phyloP scores from a whole-genome alignment of 768 basidiomycete genomes.

The Tulasnella sp. region DNA sequence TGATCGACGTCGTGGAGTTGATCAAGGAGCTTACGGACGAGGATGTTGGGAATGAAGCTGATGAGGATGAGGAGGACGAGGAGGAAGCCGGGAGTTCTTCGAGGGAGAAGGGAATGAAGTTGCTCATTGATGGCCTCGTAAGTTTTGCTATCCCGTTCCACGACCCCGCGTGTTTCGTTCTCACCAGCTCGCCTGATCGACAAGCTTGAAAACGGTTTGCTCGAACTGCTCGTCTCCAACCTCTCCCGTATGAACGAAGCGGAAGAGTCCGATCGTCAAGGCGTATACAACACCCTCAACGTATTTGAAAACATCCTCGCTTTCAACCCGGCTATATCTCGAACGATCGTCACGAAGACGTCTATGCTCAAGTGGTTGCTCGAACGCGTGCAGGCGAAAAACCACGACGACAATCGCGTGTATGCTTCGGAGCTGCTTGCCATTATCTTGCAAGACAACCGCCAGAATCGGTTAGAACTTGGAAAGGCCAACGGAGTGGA shows the following conservation, averaged over 20 bases:
- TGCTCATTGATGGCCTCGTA: slow-evolving; percentile 69
- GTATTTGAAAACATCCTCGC: slow-evolving; percentile 90
- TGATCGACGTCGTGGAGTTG: slow-evolving; percentile 89
- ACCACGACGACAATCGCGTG: slow-evolving; percentile 81
- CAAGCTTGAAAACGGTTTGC: slow-evolving; percentile 75
- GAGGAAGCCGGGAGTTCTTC: slow-evolving; percentile 42
- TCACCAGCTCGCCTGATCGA: slow-evolving; percentile 13
- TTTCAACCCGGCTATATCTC: slow-evolving; percentile 69
- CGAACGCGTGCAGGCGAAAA: slow-evolving; percentile 59
- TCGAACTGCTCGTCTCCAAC: slow-evolving; percentile 88
- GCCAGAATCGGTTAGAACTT: slow-evolving; percentile 58
- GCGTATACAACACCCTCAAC: slow-evolving; percentile 88
- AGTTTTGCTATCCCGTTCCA: slow-evolving; percentile 30
- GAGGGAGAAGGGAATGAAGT: slow-evolving; percentile 59
- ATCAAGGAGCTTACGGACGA: slow-evolving; percentile 94
- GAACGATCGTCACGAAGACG: slow-evolving; percentile 64
- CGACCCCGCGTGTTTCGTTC: slow-evolving; percentile 1
- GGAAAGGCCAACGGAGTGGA: slow-evolving; percentile 76
- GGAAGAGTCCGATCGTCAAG: slow-evolving; percentile 86
- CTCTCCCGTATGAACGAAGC: slow-evolving; percentile 77
- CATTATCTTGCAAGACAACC: slow-evolving; percentile 73
- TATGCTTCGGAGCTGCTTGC: slow-evolving; percentile 93
- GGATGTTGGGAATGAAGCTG: slow-evolving; percentile 75
- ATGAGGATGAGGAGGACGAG: slow-evolving; percentile 53
- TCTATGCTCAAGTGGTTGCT: slow-evolving; percentile 72